phyloP scores from a whole-genome alignment of 352 stramenopile genomes.

The Phytophthora pisi region DNA sequence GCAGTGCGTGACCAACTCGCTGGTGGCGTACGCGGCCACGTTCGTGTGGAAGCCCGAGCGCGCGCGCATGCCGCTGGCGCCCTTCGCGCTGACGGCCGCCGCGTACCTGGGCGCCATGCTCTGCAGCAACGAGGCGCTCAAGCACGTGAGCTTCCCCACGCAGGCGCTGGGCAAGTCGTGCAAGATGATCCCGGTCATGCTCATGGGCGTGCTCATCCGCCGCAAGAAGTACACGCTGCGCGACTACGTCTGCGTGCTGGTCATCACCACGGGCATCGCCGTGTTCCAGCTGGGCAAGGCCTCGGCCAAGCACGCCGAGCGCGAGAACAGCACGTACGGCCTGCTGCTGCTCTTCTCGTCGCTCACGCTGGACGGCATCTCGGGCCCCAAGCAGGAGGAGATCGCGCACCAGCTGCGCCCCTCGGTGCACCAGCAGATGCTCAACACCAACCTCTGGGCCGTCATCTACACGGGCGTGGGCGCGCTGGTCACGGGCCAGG shows the following conservation, averaged over 20 bases:
- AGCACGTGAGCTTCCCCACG: slow-evolving; percentile 97
- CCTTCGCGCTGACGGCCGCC: slow-evolving; percentile 89
- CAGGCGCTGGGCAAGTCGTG: slow-evolving; percentile 98
- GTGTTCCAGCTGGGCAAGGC: slow-evolving; percentile 90
- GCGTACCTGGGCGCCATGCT: slow-evolving; percentile 92
- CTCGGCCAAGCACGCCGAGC: slow-evolving; percentile 67
- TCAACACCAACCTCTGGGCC: slow-evolving; percentile 91
- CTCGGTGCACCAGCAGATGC: slow-evolving; percentile 91
- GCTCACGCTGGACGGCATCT: slow-evolving; percentile 95
- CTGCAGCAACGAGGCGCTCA: slow-evolving; percentile 92
- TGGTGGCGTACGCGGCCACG: slow-evolving; percentile 85
- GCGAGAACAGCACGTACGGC: slow-evolving; percentile 92
- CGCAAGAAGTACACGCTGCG: slow-evolving; percentile 89
- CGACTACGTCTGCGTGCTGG: slow-evolving; percentile 91
- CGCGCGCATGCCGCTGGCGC: slow-evolving; percentile 67
- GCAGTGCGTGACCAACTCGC: slow-evolving; percentile 90
- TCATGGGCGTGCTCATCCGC: slow-evolving; percentile 93
- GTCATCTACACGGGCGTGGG: slow-evolving; percentile 85
- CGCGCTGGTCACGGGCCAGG: slow-evolving; percentile 77
- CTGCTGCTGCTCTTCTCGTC: slow-evolving; percentile 91
- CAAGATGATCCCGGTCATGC: slow-evolving; percentile 99
- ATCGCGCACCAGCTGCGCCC: slow-evolving; percentile 75
- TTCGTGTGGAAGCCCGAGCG: slow-evolving; percentile 85
- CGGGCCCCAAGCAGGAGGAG: slow-evolving; percentile 96
- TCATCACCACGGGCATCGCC: slow-evolving; percentile 91